Evolutionary conservation across 257 asterid genomes (phyloP), one percentile per base, ranked within the genome.

Genomic region (Petrea volubilis): DNA sequence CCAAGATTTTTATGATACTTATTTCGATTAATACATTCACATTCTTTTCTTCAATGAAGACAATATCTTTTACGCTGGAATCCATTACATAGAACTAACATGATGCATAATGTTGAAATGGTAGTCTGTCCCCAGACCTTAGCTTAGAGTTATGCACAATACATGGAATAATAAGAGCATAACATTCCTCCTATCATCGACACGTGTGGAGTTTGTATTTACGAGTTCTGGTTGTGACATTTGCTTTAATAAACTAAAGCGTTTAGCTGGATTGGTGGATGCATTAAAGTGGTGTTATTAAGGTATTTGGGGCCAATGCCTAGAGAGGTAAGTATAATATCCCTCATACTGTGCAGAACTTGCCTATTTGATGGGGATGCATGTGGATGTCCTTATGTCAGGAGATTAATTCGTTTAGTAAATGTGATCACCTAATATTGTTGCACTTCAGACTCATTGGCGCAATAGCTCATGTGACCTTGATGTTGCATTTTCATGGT

Each of bases 371-470:
- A 29, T 31, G 17, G 29, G 21, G 53, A 31, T 25, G 10, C 18
- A 23, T 43, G 44, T 50, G n/a, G 27, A 65, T 74, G 63, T 3
- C 23, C 33, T n/a, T 38, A n/a, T 23, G 36, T 23, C 63, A 46
- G 55, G 47, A 34, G 20, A 64, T 66, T n/a, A 34, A 66, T 46
- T 47, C 28, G 1, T 47, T 34, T 74, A 64, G 15, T 74, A 43
- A 64, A 74, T 74, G 62, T 44, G 44, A 51, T 73, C 68, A 57
- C 62, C 78, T 74, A 74, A 53, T 63, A 10, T 8, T 7, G 28
- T 34, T 27, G 31, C n/a, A n/a, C n/a, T n/a, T n/a, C n/a, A n/a
- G n/a, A n/a, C n/a, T n/a, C n/a, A n/a, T n/a, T n/a, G n/a, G n/a
- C n/a, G n/a, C n/a, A n/a, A n/a, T n/a, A n/a, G n/a, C n/a, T n/a